Evolutionary conservation across 2,329 filamentous ascomycete genomes (phyloP), one percentile per base, ranked within the genome.

Genomic region (Epichloe elymi): DNA sequence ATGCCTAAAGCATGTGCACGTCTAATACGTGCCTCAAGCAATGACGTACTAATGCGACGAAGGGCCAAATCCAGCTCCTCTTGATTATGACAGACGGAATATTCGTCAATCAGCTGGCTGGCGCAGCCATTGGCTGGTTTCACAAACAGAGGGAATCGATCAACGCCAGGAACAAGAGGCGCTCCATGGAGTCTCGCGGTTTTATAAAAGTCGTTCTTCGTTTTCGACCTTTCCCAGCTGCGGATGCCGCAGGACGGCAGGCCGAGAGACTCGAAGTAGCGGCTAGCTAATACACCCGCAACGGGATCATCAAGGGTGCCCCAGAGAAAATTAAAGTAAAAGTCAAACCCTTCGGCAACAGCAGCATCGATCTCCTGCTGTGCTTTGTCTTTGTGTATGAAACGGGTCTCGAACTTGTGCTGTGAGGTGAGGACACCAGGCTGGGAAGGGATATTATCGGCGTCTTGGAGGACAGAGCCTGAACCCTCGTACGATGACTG

Each of bases 261-360:
- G 5, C 39, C 39, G 2, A 42, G 26, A 23, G 47, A 49, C 23
- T 49, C 47, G 3, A 49, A 19, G n/a, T 49, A 49, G 14, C 39
- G 26, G 47, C 11, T 42, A 4, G 38, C 47, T 4, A 14, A 5
- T 3, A 23, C 4, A 4, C 47, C 47, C 2, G 47, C 47, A 17
- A 49, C 26, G 3, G n/a, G n/a, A 30, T 49, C 47, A 17, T 49
- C 39, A 6, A 8, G 39, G 11, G 30, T 20, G 12, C 47, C 39
- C 47, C 47, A 49, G 35, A 49, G 38, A 11, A 49, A 37, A 30
- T 43, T 49, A n/a, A 42, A 36, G 39, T 49, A 49, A 26, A 49
- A 42, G 40, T 49, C 48, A 8, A 44, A 49, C 10, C 40, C 40
- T 35, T 49, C 40, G 35, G 48, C 40, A 15, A 43, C 40, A 3